Conservation (phyloP, 148 eudicot species). For the Vaccinium macrocarpon region DNA sequence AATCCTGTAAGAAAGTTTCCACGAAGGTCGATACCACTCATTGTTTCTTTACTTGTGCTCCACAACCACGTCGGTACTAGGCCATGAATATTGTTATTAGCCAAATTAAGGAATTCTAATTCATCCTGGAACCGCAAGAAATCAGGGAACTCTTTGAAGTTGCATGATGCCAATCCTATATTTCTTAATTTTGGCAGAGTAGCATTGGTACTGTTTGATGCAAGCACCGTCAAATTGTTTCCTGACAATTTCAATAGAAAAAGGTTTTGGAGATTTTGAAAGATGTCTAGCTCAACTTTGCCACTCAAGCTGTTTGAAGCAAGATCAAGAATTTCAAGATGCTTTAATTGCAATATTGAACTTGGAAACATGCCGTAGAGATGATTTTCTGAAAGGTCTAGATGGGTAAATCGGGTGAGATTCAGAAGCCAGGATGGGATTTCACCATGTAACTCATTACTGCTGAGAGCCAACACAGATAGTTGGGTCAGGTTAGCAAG, state of each 20-base stretch:
- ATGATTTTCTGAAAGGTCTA: too few relatives aligned
- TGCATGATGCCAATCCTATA: not conserved
- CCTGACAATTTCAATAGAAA: not conserved
- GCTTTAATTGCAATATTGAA: too few relatives aligned
- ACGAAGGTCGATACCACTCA: not conserved
- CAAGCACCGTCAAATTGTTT: not conserved
- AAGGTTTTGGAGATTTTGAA: not conserved
- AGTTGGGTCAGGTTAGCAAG: not conserved
- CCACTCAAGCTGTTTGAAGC: too few relatives aligned
- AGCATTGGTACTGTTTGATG: not conserved
- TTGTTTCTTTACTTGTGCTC: not conserved
- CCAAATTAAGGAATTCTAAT: not conserved
- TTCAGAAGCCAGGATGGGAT: too few relatives aligned
- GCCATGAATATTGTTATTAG: not conserved
- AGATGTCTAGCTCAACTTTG: too few relatives aligned
- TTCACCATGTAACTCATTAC: not conserved
- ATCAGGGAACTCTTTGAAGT: not conserved
- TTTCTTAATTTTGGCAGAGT: not conserved
- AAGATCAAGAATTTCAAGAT: too few relatives aligned
- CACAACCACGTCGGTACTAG: not conserved
- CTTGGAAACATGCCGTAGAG: too few relatives aligned
- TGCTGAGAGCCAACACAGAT: not conserved
- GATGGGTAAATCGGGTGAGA: too few relatives aligned
- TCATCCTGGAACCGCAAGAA: slow-evolving; percentile 1
- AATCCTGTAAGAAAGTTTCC: not conserved